Evolutionary conservation across 1,139 yeast species (phyloP), one percentile per base, ranked within the genome.

Genomic region (Blastobotrys capitulatus): DNA sequence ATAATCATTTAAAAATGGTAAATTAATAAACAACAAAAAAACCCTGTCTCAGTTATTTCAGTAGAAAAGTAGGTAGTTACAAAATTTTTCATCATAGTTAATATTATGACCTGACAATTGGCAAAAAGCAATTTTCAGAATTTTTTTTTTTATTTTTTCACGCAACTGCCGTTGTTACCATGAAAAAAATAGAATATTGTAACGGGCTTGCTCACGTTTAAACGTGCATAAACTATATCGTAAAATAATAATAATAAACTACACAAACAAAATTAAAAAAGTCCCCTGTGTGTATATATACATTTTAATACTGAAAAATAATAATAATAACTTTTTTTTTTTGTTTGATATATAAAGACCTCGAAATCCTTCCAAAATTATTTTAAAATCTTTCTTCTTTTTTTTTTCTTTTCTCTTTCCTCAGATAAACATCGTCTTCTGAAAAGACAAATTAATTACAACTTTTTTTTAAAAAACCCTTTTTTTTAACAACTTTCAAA

Each of bases 261-360:
- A n/a, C n/a, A n/a, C n/a, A n/a, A n/a, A n/a, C n/a, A n/a, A n/a
- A n/a, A n/a, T n/a, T n/a, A n/a, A n/a, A n/a, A 15, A 18, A 32
- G 36, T 15, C 36, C 18, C 18, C 36, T 32, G 36, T 18, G 18
- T 32, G 7, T 7, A 32, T 15, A 12, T 12, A 29, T 29, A n/a
- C 34, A 29, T 29, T 29, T 12, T n/a, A 8, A 29, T 38, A 16
- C 41, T 20, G 26, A 8, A 38, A 26, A n/a, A 22, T 22, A 5
- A 18, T 36, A 6, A 36, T 36, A 9, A 35, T 19, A 16, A 6
- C 2, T 19, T 9, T 35, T 16, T 35, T 3, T 35, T 35, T 10
- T 19, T 35, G 22, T 35, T 35, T 38, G 25, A 18, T 39, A 39
- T 39, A 39, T 39, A 39, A 39, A 39, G 32, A n/a, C 9, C 26